Conservation (phyloP, 371 early-diverging fungal genomes). For the Mucor piriformis region DNA sequence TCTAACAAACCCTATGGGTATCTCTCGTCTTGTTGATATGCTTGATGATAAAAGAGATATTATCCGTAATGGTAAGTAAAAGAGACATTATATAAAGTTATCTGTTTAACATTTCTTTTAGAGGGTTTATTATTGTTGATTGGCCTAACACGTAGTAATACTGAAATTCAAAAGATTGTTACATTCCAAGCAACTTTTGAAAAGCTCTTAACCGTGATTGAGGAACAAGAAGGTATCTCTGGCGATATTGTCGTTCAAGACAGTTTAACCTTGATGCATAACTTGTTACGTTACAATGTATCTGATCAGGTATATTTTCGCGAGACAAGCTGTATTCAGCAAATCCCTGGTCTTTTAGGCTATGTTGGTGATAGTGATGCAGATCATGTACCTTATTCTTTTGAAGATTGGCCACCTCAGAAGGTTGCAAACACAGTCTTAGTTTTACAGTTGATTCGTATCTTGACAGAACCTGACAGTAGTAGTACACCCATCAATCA, state of each 20-base stretch:
- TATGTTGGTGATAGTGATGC: conserved; percentile 67
- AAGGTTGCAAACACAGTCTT: conserved; percentile 82
- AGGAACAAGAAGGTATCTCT: conserved; percentile 90
- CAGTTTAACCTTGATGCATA: conserved; percentile 89
- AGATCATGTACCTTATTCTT: conserved; percentile 49
- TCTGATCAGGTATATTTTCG: conserved; percentile 97
- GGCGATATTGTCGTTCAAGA: conserved; percentile 97
- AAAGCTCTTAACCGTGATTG: conserved; percentile 79
- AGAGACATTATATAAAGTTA: not conserved
- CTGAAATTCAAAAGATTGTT: conserved; percentile 97
- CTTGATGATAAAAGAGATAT: conserved; percentile 92
- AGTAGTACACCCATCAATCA: conserved; percentile 88
- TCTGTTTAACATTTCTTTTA: conserved; percentile 23
- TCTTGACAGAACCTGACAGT: conserved; percentile 85
- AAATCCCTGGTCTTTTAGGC: conserved; percentile 73
- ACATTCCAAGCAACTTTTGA: conserved; percentile 98
- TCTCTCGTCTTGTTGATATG: conserved; percentile 90
- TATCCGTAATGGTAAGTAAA: conserved; percentile 83
- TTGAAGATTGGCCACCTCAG: conserved; percentile 74
- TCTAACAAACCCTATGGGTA: conserved; percentile 87
- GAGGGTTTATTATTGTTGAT: conserved; percentile 91
- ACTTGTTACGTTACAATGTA: conserved; percentile 90
- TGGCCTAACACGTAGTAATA: conserved; percentile 84
- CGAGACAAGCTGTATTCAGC: conserved; percentile 91
- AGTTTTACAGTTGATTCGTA: conserved; percentile 84